Evolutionary conservation across 257 asterid genomes (phyloP).

Genomic region (Nyctanthes arbortristis): DNA sequence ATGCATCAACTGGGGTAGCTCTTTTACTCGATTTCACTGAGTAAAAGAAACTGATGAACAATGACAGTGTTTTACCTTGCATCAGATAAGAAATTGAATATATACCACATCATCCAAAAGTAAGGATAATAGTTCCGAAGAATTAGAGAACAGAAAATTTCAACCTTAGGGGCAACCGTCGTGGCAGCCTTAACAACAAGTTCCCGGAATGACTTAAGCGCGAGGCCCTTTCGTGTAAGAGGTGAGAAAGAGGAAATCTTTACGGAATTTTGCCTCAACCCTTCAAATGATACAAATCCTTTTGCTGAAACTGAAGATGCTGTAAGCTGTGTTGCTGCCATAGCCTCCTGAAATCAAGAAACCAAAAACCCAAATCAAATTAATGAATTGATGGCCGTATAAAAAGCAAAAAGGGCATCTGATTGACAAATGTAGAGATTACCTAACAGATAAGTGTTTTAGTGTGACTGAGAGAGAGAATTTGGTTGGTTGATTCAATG

Average conservation of each 20-base stretch:
- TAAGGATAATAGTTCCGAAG: background rate
- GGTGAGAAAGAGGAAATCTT: slow-evolving; percentile 52
- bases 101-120: background rate
- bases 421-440: background rate
- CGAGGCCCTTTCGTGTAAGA: slow-evolving; percentile 39
- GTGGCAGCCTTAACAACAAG: slow-evolving; percentile 90
- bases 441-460: background rate
- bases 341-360: slow-evolving; percentile 32
- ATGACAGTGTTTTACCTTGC: background rate
- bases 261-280: slow-evolving; percentile 58
- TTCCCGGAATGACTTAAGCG: slow-evolving; percentile 47
- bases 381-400: background rate
- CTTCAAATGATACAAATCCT: slow-evolving; percentile 76
- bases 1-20: background rate
- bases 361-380: background rate
- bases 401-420: background rate
- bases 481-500: background rate
- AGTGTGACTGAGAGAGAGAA: background rate
- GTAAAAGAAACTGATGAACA: too few relatives aligned
- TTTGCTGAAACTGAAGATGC: slow-evolving; percentile 75
- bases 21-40: too few relatives aligned
- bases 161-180: slow-evolving; percentile 87
- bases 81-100: background rate
- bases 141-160: background rate
- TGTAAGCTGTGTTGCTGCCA: slow-evolving; percentile 81